phyloP scores from a whole-genome alignment of 768 basidiomycete species.

The Lentinus tigrinus region DNA sequence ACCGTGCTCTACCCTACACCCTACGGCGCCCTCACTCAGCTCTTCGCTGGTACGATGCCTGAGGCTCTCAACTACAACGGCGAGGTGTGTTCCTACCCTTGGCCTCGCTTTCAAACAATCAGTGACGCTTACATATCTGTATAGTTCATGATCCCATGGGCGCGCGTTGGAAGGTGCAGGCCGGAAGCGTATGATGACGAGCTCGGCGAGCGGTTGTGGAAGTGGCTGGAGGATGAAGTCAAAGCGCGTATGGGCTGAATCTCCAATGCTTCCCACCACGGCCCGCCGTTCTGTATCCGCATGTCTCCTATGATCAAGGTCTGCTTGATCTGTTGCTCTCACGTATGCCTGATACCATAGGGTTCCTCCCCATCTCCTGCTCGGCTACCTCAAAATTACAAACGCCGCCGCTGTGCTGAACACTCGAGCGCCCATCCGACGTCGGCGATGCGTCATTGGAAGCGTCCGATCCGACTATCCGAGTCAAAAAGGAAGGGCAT shows the following conservation, averaged over 20 bases:
- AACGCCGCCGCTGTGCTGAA: too few species aligned
- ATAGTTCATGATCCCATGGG: slow-evolving; percentile 21
- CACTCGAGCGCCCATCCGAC: too few species aligned
- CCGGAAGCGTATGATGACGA: slow-evolving; percentile 15
- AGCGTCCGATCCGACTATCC: too few species aligned
- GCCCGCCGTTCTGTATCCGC: too few species aligned
- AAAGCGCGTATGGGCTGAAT: neutral
- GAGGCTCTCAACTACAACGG: slow-evolving; percentile 40
- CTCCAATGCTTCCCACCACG: too few species aligned
- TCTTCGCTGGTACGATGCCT: slow-evolving; percentile 35
- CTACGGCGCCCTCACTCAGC: slow-evolving; percentile 27
- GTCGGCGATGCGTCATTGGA: too few species aligned
- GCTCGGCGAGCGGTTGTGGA: slow-evolving; percentile 17
- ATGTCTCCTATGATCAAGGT: too few species aligned
- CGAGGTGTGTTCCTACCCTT: slow-evolving; percentile 25
- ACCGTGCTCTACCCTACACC: slow-evolving; percentile 29
- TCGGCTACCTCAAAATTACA: too few species aligned
- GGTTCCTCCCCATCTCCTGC: too few species aligned
- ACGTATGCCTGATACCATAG: too few species aligned
- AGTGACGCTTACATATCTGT: neutral
- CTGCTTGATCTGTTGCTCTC: too few species aligned
- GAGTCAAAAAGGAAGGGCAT: too few species aligned
- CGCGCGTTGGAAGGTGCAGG: slow-evolving; percentile 16
- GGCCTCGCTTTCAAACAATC: slow-evolving; percentile 9
- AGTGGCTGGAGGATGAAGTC: slow-evolving; percentile 17